Percentiles rank a stretch among this genome's conserved stretches.
phyloP scores from a whole-genome alignment of 768 basidiomycete species.

The Russula virescens region DNA sequence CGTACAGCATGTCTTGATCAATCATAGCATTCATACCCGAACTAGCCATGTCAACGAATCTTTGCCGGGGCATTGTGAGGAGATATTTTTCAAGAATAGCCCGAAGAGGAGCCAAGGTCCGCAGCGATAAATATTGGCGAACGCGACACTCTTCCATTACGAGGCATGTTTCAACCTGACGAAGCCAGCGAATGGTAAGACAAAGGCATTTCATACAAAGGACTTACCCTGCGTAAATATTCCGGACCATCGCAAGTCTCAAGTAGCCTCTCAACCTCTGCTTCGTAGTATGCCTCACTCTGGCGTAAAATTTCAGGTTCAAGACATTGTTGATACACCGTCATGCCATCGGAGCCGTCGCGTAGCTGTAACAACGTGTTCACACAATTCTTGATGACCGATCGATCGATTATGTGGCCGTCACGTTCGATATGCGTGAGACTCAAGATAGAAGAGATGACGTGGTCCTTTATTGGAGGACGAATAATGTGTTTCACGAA shows the following conservation, averaged over 20 bases:
- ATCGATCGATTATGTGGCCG: slow-evolving; percentile 86
- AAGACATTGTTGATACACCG: slow-evolving; percentile 76
- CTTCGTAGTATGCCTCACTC: slow-evolving; percentile 72
- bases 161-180: slow-evolving; percentile 74
- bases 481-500: slow-evolving; percentile 79
- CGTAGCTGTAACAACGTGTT: slow-evolving; percentile 74
- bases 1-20: slow-evolving; percentile 68
- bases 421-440: slow-evolving; percentile 90
- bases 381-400: slow-evolving; percentile 82
- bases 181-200: slow-evolving; percentile 19
- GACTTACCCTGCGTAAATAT: slow-evolving; percentile 69
- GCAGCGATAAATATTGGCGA: slow-evolving; percentile 76
- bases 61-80: slow-evolving; percentile 70
- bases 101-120: slow-evolving; percentile 62
- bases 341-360: slow-evolving; percentile 42
- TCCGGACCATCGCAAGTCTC: slow-evolving; percentile 73
- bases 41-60: slow-evolving; percentile 69
- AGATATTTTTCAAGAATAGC: slow-evolving; percentile 74
- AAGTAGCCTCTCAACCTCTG: slow-evolving; percentile 65
- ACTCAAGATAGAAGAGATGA: slow-evolving; percentile 74
- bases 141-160: slow-evolving; percentile 66
- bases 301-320: slow-evolving; percentile 77
- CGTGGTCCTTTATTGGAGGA: slow-evolving; percentile 74
- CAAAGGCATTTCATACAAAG: slow-evolving; percentile 19
- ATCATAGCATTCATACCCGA: slow-evolving; percentile 88